Percentiles rank a stretch among this genome's conserved stretches.
phyloP scores from a whole-genome alignment of 2,329 filamentous ascomycete genomes.

The Hypoxylon sp. region DNA sequence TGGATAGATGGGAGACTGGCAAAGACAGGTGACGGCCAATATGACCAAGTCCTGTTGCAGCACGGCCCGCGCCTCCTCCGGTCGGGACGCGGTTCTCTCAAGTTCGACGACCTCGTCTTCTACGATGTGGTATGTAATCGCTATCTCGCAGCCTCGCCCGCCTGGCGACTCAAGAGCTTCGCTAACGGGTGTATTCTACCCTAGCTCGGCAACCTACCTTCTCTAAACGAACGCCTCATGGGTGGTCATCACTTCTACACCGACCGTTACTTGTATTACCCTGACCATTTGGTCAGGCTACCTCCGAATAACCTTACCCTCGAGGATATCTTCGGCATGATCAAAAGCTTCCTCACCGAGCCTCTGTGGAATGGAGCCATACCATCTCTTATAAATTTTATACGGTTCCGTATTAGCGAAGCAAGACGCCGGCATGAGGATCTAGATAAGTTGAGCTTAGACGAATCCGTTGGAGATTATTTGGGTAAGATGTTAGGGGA shows the following conservation, averaged over 20 bases:
- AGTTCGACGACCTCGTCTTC: slow-evolving; percentile 73
- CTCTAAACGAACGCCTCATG: slow-evolving; percentile 68
- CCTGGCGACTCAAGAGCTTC: slow-evolving; percentile 2
- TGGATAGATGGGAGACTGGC: slow-evolving; percentile 81
- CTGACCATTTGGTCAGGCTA: slow-evolving; percentile 78
- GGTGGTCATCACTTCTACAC: slow-evolving; percentile 60
- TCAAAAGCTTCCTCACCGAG: slow-evolving; percentile 43
- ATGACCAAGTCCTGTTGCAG: slow-evolving; percentile 78
- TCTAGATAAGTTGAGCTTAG: slow-evolving; percentile 57
- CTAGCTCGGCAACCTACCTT: slow-evolving; percentile 68
- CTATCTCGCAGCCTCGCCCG: slow-evolving; percentile 44
- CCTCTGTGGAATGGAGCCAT: slow-evolving; percentile 47
- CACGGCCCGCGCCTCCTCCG: slow-evolving; percentile 84
- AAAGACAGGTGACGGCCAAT: slow-evolving; percentile 67
- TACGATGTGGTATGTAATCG: slow-evolving; percentile 73
- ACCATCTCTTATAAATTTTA: slow-evolving; percentile 13
- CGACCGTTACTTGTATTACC: slow-evolving; percentile 87
- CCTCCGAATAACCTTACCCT: slow-evolving; percentile 29
- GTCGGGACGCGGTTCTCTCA: slow-evolving; percentile 55
- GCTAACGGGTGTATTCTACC: slow-evolving; percentile 33
- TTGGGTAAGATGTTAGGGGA: slow-evolving; percentile 66
- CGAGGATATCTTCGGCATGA: slow-evolving; percentile 22
- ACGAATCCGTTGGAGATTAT: slow-evolving; percentile 80
- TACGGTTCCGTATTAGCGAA: neutral
- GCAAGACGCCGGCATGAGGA: no score